These are phyloP conservation scores for Favolaschia claudopus DNA, from an alignment of 768 basidiomycete genomes.

Conservation along the genomic window DNA sequence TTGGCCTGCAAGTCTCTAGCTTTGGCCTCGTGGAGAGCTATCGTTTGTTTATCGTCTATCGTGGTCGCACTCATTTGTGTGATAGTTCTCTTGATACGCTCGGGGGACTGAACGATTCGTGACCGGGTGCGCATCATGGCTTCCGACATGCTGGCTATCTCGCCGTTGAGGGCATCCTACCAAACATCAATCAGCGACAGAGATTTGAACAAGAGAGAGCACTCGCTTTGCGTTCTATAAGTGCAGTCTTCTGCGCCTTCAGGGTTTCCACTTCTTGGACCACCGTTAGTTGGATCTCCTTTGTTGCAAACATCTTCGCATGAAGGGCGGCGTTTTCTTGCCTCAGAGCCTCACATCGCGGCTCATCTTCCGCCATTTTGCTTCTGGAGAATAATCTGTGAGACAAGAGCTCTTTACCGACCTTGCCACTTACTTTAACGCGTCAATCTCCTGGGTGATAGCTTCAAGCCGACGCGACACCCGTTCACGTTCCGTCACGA, in stretches of 20 bases:
- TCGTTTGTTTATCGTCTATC: constrained; percentile 72
- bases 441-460: constrained; percentile 58
- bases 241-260: constrained; percentile 71
- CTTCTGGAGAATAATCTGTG: constrained; percentile 46
- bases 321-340: constrained; percentile 68
- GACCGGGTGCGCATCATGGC: constrained; percentile 68
- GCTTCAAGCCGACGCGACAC: constrained; percentile 56
- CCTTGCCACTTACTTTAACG: constrained; percentile 58
- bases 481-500: constrained; percentile 70
- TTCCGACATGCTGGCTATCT: constrained; percentile 66
- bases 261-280: constrained; percentile 74
- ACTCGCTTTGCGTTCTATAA: constrained; percentile 70
- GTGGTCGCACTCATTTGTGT: constrained; percentile 73
- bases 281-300: constrained; percentile 65
- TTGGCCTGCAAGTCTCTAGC: constrained; percentile 80
- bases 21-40: constrained; percentile 74
- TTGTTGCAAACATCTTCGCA: constrained; percentile 72
- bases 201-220: background rate
- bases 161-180: constrained; percentile 68
- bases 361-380: constrained; percentile 73
- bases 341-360: constrained; percentile 65
- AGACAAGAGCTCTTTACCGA: background rate
- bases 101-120: constrained; percentile 91
- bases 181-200: background rate
- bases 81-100: constrained; percentile 86